Conservation (phyloP, 2,329 filamentous ascomycete genomes). For the Pezicula neosporulosa region DNA sequence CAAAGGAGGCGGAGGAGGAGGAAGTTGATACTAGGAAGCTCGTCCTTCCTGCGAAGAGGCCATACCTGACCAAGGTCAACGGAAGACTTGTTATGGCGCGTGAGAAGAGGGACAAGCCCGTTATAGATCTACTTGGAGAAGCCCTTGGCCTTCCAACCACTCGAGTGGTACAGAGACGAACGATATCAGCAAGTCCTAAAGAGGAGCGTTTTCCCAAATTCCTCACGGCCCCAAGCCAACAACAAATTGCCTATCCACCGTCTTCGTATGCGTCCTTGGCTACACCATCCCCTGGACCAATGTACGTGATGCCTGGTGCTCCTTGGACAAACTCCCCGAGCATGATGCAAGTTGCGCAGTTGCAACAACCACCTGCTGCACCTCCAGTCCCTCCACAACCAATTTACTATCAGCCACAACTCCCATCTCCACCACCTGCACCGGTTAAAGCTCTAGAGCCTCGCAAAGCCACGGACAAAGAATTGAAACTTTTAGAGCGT, state of each 20-base stretch:
- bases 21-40: not conserved
- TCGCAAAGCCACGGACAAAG: slow-evolving; percentile 9
- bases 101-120: slow-evolving; percentile 14
- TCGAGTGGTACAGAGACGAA: slow-evolving; percentile 9
- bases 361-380: not conserved
- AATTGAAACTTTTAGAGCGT: slow-evolving; percentile 14
- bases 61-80: slow-evolving; percentile 26
- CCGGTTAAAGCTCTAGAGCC: slow-evolving; percentile 6
- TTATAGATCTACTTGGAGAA: slow-evolving; percentile 18
- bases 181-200: not conserved
- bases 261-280: slow-evolving; percentile 12
- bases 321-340: not conserved
- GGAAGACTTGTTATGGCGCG: slow-evolving; percentile 26
- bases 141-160: slow-evolving; percentile 12
- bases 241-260: not conserved
- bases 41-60: slow-evolving; percentile 16
- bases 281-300: not conserved
- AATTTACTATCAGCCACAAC: not conserved
- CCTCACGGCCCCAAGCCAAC: not conserved
- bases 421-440: slow-evolving; percentile 1
- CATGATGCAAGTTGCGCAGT: not conserved
- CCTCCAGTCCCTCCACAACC: not conserved
- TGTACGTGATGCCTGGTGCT: not conserved
- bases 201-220: not conserved
- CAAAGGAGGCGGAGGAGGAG: not conserved